A percentile compares a stretch with the other conserved stretches of the same genome.
Evolutionary conservation across 2,329 filamentous ascomycete genomes (phyloP).

Genomic region (Botrytis sinoallii): DNA sequence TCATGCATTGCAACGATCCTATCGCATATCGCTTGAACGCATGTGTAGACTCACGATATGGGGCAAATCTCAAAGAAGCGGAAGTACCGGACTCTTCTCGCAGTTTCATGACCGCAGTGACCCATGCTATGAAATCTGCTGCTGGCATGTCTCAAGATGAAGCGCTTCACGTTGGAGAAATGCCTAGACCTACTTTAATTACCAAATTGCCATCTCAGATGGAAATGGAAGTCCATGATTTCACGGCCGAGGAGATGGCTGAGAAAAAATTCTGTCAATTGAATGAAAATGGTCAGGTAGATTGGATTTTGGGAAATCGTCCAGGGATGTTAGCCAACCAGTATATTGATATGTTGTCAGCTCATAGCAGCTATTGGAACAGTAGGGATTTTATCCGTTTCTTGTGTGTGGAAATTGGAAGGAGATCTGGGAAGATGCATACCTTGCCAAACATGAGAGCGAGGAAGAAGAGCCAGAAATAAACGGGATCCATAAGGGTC

Average conservation of each 20-base stretch:
- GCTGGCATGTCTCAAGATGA: slow-evolving; percentile 48
- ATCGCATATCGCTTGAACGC: slow-evolving; percentile 93
- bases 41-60: slow-evolving; percentile 78
- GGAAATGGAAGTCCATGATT: slow-evolving; percentile 96
- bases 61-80: slow-evolving; percentile 70
- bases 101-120: slow-evolving; percentile 62
- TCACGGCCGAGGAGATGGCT: slow-evolving; percentile 85
- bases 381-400: slow-evolving; percentile 85
- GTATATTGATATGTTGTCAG: slow-evolving; percentile 94
- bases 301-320: slow-evolving; percentile 81
- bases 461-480: slow-evolving; percentile 44
- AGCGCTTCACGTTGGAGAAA: slow-evolving; percentile 42
- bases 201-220: slow-evolving; percentile 60
- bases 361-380: slow-evolving; percentile 92
- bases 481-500: not conserved
- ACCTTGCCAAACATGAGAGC: slow-evolving; percentile 58
- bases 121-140: slow-evolving; percentile 59
- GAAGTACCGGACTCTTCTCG: slow-evolving; percentile 72
- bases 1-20: slow-evolving; percentile 67
- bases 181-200: slow-evolving; percentile 35
- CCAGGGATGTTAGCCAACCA: slow-evolving; percentile 89
- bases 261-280: slow-evolving; percentile 84
- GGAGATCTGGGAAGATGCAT: slow-evolving; percentile 63
- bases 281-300: slow-evolving; percentile 95
- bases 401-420: slow-evolving; percentile 82